Conservation (phyloP, 805 yeast species). For the Metschnikowia gelsemii region DNA sequence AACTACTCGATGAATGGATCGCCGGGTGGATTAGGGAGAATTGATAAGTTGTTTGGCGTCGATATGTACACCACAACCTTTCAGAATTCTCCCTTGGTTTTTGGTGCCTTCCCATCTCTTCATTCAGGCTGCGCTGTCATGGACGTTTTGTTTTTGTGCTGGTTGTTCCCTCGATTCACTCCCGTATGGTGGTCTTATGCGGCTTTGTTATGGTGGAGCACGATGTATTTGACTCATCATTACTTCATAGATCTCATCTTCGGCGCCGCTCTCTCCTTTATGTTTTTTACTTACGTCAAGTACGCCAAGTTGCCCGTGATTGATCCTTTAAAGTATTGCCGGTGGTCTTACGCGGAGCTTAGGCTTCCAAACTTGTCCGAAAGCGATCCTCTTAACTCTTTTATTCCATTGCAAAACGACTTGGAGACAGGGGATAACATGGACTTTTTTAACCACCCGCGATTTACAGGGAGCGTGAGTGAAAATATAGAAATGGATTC, state of each 20-base stretch:
- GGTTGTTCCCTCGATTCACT: constrained; percentile 71
- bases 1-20: constrained; percentile 89
- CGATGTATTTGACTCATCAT: constrained; percentile 97
- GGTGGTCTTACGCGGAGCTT: constrained; percentile 61
- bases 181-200: constrained; percentile 74
- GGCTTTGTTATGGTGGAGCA: constrained; percentile 97
- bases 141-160: constrained; percentile 84
- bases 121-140: constrained; percentile 94
- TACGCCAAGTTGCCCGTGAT: constrained; percentile 65
- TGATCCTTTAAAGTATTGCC: constrained; percentile 53
- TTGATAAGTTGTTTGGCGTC: constrained; percentile 74
- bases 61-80: constrained; percentile 83
- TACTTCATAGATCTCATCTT: constrained; percentile 90
- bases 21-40: constrained; percentile 92
- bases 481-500: constrained; percentile 26
- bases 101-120: constrained; percentile 84
- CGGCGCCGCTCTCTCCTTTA: constrained; percentile 82
- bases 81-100: constrained; percentile 83
- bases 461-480: constrained; percentile 11
- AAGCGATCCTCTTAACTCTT: constrained; percentile 33
- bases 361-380: constrained; percentile 26
- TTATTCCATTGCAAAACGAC: constrained; percentile 17
- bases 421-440: constrained; percentile 11
- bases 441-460: constrained; percentile 10
- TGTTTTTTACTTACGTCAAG: constrained; percentile 67